A percentile compares a stretch with the other conserved stretches of the same genome.
Evolutionary conservation across 2,329 filamentous ascomycete species (phyloP).

Genomic region (Rutstroemia sp.): DNA sequence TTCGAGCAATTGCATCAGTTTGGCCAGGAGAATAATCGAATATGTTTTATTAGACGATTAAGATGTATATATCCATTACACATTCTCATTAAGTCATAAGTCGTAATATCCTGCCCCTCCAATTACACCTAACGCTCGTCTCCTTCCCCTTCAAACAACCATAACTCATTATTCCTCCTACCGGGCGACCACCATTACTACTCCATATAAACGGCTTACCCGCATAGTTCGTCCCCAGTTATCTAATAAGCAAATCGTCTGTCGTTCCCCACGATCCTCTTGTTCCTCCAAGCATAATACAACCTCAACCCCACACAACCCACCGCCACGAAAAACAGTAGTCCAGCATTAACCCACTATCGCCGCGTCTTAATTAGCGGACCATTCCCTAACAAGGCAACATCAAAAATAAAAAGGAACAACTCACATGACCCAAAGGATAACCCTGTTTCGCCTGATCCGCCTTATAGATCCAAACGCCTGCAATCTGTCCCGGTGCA

Average conservation of each 20-base stretch:
- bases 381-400: constrained; percentile 52
- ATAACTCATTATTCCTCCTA: too few species aligned
- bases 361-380: background rate
- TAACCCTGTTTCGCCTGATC: constrained; percentile 54
- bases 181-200: too few species aligned
- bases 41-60: too few species aligned
- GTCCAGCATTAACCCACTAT: constrained; percentile 52
- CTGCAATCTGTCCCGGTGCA: constrained; percentile 62
- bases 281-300: constrained; percentile 47
- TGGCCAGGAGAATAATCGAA: too few species aligned
- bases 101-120: too few species aligned
- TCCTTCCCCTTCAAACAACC: too few species aligned
- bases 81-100: too few species aligned
- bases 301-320: constrained; percentile 47
- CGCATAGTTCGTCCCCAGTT: background rate
- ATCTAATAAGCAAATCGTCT: constrained; percentile 2
- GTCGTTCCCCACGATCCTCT: constrained; percentile 5
- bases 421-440: constrained; percentile 51
- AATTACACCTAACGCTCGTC: too few species aligned
- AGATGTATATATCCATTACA: too few species aligned
- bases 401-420: background rate
- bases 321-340: constrained; percentile 50
- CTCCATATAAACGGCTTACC: background rate
- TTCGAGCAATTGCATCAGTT: too few species aligned
- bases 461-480: constrained; percentile 67